Evolutionary conservation across 2,329 filamentous ascomycete species (phyloP), one percentile per base, ranked within the genome.

Genomic region (Phyllosticta citriasiana): DNA sequence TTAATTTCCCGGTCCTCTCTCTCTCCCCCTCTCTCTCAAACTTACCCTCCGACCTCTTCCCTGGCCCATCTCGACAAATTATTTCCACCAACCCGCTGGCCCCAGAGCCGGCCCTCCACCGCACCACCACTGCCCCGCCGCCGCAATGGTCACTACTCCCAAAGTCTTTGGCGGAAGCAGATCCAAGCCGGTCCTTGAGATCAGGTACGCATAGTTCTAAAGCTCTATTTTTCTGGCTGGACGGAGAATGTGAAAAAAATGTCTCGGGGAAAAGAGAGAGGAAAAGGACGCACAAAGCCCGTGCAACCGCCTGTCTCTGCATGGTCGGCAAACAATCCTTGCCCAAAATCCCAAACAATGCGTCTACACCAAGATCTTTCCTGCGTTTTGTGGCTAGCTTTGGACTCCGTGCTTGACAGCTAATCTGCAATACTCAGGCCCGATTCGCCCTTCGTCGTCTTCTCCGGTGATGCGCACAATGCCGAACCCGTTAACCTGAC

Each of bases 371-470:
- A n/a, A 47, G 5, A n/a, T n/a, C 40, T 47, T n/a, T 47, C n/a
- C 12, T 47, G 16, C n/a, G 52, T 53, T 27, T 53, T 14, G 52
- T 9, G 6, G 22, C 22, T 27, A 25, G 52, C 52, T 53, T 24
- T 25, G 52, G 12, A 47, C 40, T 47, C 2, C 33, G n/a, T 47
- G 27, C 53, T 26, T 56, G 12, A 35, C 53, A 9, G 40, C 60
- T 62, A 30, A 62, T 25, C 9, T 25, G 40, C 51, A 14, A 24
- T 3, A 47, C 24, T 16, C 62, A 77, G 75, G 62, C 78, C 78
- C 40, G 74, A 78, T 63, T 75, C 73, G 33, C 74, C 76, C 22
- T 80, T 80, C 66, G 74, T 80, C 27, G 78, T 80, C 64, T 79
- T 80, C 69, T 73, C 78, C 65, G 78, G 78, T 67, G 72, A 75